phyloP scores from a whole-genome alignment of 2,329 filamentous ascomycete species.

The Blastomyces emzantsi region DNA sequence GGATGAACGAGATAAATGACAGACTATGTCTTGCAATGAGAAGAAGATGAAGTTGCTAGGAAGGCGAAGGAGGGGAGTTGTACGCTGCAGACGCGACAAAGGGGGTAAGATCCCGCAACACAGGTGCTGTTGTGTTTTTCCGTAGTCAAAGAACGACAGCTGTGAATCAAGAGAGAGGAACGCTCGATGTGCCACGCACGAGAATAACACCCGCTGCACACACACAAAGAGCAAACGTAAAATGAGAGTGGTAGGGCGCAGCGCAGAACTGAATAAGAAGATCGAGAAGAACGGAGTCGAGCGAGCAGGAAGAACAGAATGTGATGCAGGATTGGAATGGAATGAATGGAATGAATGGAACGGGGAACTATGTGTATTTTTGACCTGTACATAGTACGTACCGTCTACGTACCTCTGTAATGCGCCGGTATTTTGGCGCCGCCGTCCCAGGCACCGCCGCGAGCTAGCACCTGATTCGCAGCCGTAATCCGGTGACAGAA shows the following conservation, averaged over 20 bases:
- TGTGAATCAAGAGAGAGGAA: neutral
- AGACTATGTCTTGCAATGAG: neutral
- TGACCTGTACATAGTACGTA: too few relatives aligned
- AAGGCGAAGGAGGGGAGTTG: too few relatives aligned
- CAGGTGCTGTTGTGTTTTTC: too few relatives aligned
- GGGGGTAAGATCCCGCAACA: neutral
- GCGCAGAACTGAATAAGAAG: neutral
- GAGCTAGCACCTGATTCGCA: neutral
- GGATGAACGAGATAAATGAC: neutral
- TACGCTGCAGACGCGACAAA: neutral
- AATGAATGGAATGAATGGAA: too few relatives aligned
- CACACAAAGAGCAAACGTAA: neutral
- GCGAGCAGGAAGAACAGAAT: neutral
- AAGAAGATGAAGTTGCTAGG: neutral
- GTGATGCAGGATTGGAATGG: too few relatives aligned
- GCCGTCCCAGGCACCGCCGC: neutral
- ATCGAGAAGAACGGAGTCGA: neutral
- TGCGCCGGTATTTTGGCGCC: neutral
- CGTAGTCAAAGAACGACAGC: neutral
- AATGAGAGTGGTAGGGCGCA: neutral
- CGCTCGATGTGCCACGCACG: neutral
- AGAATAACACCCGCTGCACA: neutral
- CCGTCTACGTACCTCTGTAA: too few relatives aligned
- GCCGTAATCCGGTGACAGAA: neutral
- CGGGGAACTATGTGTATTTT: neutral